Conservation (phyloP, 176 grass and related monocot genomes). For the Zoysia japonica region DNA sequence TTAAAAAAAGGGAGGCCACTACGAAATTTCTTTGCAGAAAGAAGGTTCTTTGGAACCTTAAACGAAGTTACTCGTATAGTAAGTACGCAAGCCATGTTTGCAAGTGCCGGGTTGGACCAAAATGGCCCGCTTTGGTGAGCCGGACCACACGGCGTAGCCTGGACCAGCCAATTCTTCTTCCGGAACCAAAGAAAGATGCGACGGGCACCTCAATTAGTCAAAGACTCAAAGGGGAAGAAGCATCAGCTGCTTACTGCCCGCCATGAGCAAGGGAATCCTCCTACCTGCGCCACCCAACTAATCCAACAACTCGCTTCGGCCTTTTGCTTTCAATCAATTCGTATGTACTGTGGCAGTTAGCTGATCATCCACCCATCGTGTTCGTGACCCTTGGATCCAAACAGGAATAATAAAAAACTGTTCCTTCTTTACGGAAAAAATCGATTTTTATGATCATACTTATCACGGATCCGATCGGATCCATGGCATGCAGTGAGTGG, state of each 20-base stretch:
- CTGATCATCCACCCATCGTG: too few species aligned
- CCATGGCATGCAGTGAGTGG: too few species aligned
- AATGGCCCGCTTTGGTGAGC: neutral
- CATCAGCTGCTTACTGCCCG: too few species aligned
- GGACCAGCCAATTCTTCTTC: constrained; percentile 32
- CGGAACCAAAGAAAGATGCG: neutral
- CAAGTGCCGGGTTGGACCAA: constrained; percentile 9
- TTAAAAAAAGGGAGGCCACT: neutral
- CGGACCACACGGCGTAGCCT: constrained; percentile 20
- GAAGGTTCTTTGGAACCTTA: neutral
- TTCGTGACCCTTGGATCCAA: too few species aligned
- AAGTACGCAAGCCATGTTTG: neutral
- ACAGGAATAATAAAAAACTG: too few species aligned
- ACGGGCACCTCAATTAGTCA: constrained; percentile 19
- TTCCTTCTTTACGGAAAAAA: too few species aligned
- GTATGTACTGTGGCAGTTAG: neutral
- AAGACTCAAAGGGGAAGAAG: neutral
- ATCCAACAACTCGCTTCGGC: neutral
- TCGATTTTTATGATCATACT: too few species aligned
- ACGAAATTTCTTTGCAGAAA: neutral
- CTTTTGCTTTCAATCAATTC: neutral
- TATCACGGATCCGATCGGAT: too few species aligned
- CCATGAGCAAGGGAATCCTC: neutral
- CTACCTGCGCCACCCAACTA: neutral
- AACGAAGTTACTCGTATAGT: neutral